Base-by-base conservation (phyloP, 805 yeast genomes). In the Maudiozyma barnettii region DNA sequence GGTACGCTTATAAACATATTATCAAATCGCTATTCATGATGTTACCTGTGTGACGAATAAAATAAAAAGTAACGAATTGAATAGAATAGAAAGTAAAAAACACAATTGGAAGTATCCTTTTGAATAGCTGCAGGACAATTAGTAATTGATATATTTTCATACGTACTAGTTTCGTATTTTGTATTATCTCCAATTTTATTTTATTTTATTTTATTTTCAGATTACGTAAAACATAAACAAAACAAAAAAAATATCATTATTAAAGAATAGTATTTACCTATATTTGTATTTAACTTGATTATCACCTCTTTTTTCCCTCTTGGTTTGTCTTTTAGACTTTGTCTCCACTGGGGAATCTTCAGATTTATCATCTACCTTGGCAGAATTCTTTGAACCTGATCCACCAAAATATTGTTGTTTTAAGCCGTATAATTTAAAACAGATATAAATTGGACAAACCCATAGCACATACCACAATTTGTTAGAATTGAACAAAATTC, bases 381-480 rank as follows among this genome's bases (percentile, higher is more conserved):
- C 30, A 19, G 40, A 14, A 10, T n/a, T 19, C 12, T 33, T 46
- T 16, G 52, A 56, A 42, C 52, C 53, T 4, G 23, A 14, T 7
- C 39, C 16, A 21, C 63, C 59, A 26, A 64, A 50, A 51, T 55
- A 46, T 33, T 55, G 54, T 41, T 51, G 54, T 29, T 64, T 67
- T 41, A 54, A 47, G 7, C 43, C 47, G 14, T 45, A 50, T 10
- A 75, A 47, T 57, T 75, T 76, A 58, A 71, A 78, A 16, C 57
- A 63, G 1, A 75, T 69, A 56, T 64, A 79, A 23, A 75, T 65
- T 5, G 70, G 65, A 19, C 52, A 46, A 23, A 56, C 38, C 20
- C 54, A 36, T 1, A 59, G n/a, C 5, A 74, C 47, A 60, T 69
- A 74, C 78, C 78, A 78, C 7, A 74, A 65, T 46, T 69, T 69